phyloP scores from a whole-genome alignment of 495 filamentous ascomycete genomes.

The Evansstolkia leycettana region DNA sequence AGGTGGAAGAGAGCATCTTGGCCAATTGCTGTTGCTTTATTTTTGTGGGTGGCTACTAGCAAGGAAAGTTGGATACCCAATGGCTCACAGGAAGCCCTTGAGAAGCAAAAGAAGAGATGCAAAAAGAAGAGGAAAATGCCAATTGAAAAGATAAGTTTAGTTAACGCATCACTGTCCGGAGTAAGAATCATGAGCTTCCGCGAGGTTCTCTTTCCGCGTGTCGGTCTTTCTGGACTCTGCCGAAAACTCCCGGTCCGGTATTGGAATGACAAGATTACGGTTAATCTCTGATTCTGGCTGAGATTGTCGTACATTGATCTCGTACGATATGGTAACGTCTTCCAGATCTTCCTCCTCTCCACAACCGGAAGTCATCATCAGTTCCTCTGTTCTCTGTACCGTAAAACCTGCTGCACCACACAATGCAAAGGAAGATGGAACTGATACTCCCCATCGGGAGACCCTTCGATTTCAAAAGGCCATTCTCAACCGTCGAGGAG shows the following conservation, averaged over 20 bases:
- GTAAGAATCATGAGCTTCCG: conserved; percentile 1
- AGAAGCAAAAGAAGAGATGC: background rate
- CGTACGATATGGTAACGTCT: conserved; percentile 14
- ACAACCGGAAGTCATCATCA: no score
- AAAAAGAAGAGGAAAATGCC: conserved; percentile 11
- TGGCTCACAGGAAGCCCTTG: background rate
- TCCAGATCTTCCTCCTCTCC: background rate
- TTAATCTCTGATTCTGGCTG: no score
- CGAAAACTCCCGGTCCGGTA: conserved; percentile 32
- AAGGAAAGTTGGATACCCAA: background rate
- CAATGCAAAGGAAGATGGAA: no score
- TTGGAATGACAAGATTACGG: conserved; percentile 10
- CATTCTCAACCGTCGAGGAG: no score
- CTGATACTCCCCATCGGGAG: no score
- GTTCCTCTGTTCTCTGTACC: no score
- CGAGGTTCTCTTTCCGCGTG: background rate
- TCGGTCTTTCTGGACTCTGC: conserved; percentile 9
- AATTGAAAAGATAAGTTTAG: no score
- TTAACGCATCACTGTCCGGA: no score
- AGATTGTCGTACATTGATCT: no score
- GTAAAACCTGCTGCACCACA: no score
- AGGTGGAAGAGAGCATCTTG: conserved; percentile 11
- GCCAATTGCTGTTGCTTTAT: conserved; percentile 3
- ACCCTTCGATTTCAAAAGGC: no score
- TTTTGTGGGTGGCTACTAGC: background rate